Conservation (phyloP, 306 rosid genomes). For the Astragalus membranaceus region DNA sequence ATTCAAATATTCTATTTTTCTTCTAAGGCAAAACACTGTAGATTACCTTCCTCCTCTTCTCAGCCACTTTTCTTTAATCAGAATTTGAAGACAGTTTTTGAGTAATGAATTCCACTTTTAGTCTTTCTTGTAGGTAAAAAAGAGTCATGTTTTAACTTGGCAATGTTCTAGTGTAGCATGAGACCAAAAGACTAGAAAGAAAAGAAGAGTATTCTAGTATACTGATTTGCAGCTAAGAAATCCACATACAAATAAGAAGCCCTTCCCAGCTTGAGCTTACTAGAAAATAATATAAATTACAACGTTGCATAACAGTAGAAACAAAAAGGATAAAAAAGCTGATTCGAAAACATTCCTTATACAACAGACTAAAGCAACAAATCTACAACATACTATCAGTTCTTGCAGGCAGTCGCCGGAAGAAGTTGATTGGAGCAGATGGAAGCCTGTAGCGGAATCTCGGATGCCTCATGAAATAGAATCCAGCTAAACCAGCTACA, state of each 20-base stretch:
- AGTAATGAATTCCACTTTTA: no score
- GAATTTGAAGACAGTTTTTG: no score
- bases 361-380: not conserved
- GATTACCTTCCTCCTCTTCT: not conserved
- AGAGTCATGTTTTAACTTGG: no score
- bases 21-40: not conserved
- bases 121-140: no score
- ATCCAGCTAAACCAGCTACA: constrained; percentile 26
- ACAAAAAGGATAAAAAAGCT: not conserved
- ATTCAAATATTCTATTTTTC: constrained; percentile 10
- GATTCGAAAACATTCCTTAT: not conserved
- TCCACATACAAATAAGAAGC: not conserved
- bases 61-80: not conserved
- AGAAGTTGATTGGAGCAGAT: constrained; percentile 30
- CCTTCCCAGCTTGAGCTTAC: not conserved
- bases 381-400: constrained; percentile 34
- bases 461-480: constrained; percentile 35
- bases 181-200: no score
- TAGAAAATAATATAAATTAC: not conserved
- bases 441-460: constrained; percentile 31
- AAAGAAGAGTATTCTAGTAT: not conserved
- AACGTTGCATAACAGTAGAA: not conserved
- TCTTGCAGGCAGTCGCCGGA: constrained; percentile 32
- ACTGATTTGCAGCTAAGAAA: not conserved
- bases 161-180: no score